Evolutionary conservation across 225 moss, liverwort and hornwort species (phyloP), one percentile per base, ranked within the genome.

Genomic region (Climacium dendroides): DNA sequence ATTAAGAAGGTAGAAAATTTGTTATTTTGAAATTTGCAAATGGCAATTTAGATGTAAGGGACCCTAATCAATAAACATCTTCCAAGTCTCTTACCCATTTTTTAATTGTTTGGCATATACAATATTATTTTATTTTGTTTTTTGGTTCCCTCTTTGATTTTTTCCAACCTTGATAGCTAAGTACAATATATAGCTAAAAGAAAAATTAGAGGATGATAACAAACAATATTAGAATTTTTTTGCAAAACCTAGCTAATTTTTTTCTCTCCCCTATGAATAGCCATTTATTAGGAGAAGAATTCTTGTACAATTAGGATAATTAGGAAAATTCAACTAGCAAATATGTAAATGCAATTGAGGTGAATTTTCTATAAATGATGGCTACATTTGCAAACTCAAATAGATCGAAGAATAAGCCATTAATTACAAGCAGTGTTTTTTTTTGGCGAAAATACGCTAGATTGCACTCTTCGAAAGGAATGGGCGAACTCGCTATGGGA

Each of bases 71-170:
- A n/a, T n/a, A n/a, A n/a, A n/a, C n/a, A n/a, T n/a, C n/a, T n/a
- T n/a, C n/a, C n/a, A n/a, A n/a, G n/a, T n/a, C n/a, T n/a, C 6
- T 67, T 67, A 4, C 2, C 22, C 12, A 12, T 67, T 67, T n/a
- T 67, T 37, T 37, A 0, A n/a, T 20, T 5, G 3, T 66, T 66
- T 1, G 4, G 7, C 1, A 67, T 22, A 0, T 6, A 0, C 3
- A 67, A 5, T 4, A 22, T 37, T 22, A 6, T 37, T 67, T 22
- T 20, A 18, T 37, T 4, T 2, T 12, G 2, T 7, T 37, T 12
- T 37, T 5, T 13, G 1, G 8, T 30, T 30, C 2, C 4, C 2
- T 30, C 15, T 62, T 64, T 34, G 34, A 64, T 35, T 64, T 64
- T 67, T 67, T 3, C 1, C 0, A 0, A 11, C 7, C 4, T 0